A percentile compares a stretch with the other conserved stretches of the same genome.
These are phyloP conservation scores for Lichtheimia ramosa DNA, from an alignment of 371 early-diverging fungal species.

Conservation along the genomic window DNA sequence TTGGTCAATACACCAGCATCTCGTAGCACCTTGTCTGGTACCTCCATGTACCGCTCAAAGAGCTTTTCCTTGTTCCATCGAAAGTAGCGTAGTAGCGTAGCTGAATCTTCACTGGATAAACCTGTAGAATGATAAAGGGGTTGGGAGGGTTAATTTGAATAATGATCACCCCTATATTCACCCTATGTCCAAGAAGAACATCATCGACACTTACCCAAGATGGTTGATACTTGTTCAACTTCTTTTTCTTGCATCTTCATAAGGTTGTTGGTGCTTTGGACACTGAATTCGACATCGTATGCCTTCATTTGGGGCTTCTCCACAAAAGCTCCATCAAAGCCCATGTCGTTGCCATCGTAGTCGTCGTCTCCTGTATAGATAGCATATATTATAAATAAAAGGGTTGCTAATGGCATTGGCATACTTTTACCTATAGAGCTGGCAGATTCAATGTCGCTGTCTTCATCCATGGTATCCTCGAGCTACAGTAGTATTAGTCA, in stretches of 20 bases:
- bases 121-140: conserved; percentile 37
- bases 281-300: conserved; percentile 42
- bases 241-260: conserved; percentile 41
- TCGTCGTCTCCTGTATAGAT: conserved; percentile 24
- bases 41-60: conserved; percentile 87
- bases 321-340: conserved; percentile 33
- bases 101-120: conserved; percentile 56
- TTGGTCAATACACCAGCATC: conserved; percentile 71
- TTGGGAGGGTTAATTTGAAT: background rate
- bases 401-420: background rate
- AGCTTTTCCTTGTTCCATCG: conserved; percentile 93
- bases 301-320: conserved; percentile 35
- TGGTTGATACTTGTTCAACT: conserved; percentile 42
- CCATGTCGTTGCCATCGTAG: conserved; percentile 31
- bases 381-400: too few relatives aligned
- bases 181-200: too few relatives aligned
- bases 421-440: conserved; percentile 34
- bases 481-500: conserved; percentile 11
- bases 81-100: conserved; percentile 76
- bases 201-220: conserved; percentile 29
- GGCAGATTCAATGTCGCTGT: conserved; percentile 29
- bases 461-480: conserved; percentile 22
- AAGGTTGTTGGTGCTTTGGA: conserved; percentile 24
- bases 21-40: conserved; percentile 63
- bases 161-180: too few relatives aligned